A percentile compares a stretch with the other conserved stretches of the same genome.
Evolutionary conservation across 169 alveolate species (phyloP).

Genomic region (Cyclospora cayetanensis): DNA sequence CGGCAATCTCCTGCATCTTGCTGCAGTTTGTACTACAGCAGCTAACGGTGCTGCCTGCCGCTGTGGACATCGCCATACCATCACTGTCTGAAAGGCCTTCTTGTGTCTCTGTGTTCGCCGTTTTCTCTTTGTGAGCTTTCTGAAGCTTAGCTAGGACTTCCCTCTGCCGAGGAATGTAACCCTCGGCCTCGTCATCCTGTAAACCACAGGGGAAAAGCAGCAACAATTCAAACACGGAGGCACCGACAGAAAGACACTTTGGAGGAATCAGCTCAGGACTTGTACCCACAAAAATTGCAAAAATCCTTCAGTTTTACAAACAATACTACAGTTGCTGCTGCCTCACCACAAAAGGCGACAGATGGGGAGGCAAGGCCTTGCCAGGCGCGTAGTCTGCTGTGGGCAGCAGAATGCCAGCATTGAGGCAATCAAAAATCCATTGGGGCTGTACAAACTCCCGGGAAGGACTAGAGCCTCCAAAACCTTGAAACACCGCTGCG

Average conservation of each 20-base stretch:
- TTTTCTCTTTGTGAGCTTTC: background rate
- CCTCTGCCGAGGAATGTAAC: constrained; percentile 72
- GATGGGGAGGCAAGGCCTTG: constrained; percentile 75
- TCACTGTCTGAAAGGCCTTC: background rate
- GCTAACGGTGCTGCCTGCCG: background rate
- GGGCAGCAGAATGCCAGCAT: constrained; percentile 64
- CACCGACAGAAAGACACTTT: background rate
- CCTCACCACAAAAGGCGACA: constrained; percentile 79
- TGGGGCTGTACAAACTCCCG: constrained; percentile 81
- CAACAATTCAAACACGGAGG: background rate
- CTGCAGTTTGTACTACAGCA: background rate
- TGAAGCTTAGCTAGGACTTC: constrained; percentile 29
- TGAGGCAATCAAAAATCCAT: constrained; percentile 80
- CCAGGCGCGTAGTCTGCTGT: constrained; percentile 62
- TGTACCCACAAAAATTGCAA: background rate
- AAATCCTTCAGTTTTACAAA: background rate
- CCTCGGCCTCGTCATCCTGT: constrained; percentile 72
- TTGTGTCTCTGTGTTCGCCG: background rate
- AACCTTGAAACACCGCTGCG: constrained; percentile 18
- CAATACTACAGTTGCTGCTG: background rate
- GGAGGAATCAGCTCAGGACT: background rate
- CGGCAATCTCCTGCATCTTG: too few relatives aligned
- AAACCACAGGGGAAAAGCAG: background rate
- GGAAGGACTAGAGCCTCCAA: too few relatives aligned
- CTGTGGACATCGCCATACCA: background rate